Evolutionary conservation across 2,329 filamentous ascomycete species (phyloP), one percentile per base, ranked within the genome.

Genomic region (Cladophialophora carrionii): DNA sequence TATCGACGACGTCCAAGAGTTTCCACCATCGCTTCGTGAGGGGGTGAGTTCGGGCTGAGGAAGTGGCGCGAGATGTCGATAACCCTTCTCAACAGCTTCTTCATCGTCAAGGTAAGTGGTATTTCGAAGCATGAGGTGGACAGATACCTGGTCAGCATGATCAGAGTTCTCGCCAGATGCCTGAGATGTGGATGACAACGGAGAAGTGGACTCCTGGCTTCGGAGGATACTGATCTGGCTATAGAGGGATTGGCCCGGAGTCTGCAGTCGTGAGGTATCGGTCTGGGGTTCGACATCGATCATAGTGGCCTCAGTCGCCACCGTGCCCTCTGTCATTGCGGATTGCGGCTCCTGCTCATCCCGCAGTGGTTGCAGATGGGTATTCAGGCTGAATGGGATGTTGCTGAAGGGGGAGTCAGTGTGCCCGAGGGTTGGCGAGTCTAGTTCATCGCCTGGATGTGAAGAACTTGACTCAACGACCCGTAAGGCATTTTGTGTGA

Each of bases 271-370:
- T 62, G 71, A 83, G 78, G 77, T 69, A n/a, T 87, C 84, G 1
- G 83, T 85, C 73, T 92, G 89, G 24, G 87, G 83, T 70, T 92
- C 89, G n/a, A 82, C 83, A 70, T 92, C 90, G 70, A 92, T 90
- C 32, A 76, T 74, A 4, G 80, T 82, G 41, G 76, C 76, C 71
- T 90, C 87, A 0, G 89, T 91, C 7, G 83, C 83, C 49, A 82
- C 82, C n/a, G 87, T 88, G 5, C 78, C 78, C 54, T 78, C 78
- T 5, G 89, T 90, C 14, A 86, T 73, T 2, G 87, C 84, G 17
- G 88, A 72, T 7, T 55, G 54, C 7, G 70, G 69, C 34, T 71
- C 69, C 20, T 64, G 55, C 7, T 64, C 64, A 53, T 53, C 51
- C 24, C 51, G 48, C 22, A 17, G 17, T 17, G 64, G 63, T n/a